Evolutionary conservation across 2,329 filamentous ascomycete species (phyloP).

Genomic region (Aspergillus udagawae): DNA sequence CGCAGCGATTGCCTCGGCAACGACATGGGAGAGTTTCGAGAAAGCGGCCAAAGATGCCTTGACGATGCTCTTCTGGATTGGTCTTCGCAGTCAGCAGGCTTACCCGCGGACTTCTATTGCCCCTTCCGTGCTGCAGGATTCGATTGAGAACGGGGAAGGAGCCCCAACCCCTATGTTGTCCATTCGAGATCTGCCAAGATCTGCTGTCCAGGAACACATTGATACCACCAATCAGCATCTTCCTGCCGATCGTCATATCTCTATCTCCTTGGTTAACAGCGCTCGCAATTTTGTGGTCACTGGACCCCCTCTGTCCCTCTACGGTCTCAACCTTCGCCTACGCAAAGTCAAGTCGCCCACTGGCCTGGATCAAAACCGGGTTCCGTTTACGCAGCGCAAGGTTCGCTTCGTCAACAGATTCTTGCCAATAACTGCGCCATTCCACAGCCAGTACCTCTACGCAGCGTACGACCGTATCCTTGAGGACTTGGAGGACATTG

Average conservation of each 20-base stretch:
- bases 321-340: conserved; percentile 90
- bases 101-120: conserved; percentile 94
- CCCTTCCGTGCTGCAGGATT: conserved; percentile 86
- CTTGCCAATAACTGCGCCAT: conserved; percentile 93
- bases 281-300: conserved; percentile 96
- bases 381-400: conserved; percentile 94
- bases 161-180: conserved; percentile 95
- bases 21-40: conserved; percentile 89
- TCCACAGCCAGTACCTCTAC: conserved; percentile 91
- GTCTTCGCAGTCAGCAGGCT: conserved; percentile 91
- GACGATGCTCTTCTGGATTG: conserved; percentile 97
- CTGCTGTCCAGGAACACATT: conserved; percentile 92
- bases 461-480: conserved; percentile 79
- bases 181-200: conserved; percentile 83
- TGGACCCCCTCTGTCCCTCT: conserved; percentile 90
- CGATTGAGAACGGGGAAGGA: conserved; percentile 91
- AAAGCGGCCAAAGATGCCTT: conserved; percentile 75
- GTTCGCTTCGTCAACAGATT: conserved; percentile 96
- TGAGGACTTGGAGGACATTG: conserved; percentile 78
- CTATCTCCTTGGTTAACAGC: conserved; percentile 93
- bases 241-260: conserved; percentile 86
- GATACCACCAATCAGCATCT: conserved; percentile 96
- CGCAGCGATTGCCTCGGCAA: conserved; percentile 82
- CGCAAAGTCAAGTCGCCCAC: conserved; percentile 97
- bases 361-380: conserved; percentile 90